Evolutionary conservation across 2,329 filamentous ascomycete species (phyloP).

Genomic region (Xylariales sp.): DNA sequence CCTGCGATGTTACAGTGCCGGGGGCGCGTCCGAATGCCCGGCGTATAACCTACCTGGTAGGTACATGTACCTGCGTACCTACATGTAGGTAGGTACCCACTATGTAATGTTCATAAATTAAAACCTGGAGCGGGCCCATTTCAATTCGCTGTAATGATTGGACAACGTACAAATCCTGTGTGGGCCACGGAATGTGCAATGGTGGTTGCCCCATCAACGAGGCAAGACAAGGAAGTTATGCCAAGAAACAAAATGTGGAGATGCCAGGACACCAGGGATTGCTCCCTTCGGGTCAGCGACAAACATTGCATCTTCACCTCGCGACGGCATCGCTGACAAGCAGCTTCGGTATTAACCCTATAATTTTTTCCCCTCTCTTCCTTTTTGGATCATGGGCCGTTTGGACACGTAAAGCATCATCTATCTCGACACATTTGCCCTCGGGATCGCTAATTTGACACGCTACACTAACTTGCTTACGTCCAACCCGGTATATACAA

Average conservation of each 20-base stretch:
- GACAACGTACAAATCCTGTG: not conserved
- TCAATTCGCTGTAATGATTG: constrained; percentile 3
- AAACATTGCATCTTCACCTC: constrained; percentile 44
- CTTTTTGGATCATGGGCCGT: constrained; percentile 52
- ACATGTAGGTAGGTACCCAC: not conserved
- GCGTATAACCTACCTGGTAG: too few species aligned
- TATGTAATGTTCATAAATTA: constrained; percentile 4
- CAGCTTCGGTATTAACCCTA: constrained; percentile 50
- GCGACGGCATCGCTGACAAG: constrained; percentile 52
- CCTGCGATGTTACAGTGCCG: too few species aligned
- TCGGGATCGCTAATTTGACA: constrained; percentile 43
- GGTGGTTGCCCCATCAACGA: constrained; percentile 47
- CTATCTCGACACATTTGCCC: constrained; percentile 49
- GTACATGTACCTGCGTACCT: too few species aligned
- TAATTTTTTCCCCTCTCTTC: constrained; percentile 42
- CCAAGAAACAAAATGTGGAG: constrained; percentile 40
- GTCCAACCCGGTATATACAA: constrained; percentile 35
- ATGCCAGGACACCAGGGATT: constrained; percentile 31
- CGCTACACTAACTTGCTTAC: constrained; percentile 35
- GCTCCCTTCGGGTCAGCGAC: constrained; percentile 36
- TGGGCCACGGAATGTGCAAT: not conserved
- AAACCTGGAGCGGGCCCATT: not conserved
- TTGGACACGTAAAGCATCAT: constrained; percentile 56
- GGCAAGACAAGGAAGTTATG: constrained; percentile 38
- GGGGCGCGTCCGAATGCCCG: too few species aligned